These are phyloP conservation scores for Flaveria bidentis DNA, from an alignment of 129 eudicot genomes.

Conservation along the genomic window DNA sequence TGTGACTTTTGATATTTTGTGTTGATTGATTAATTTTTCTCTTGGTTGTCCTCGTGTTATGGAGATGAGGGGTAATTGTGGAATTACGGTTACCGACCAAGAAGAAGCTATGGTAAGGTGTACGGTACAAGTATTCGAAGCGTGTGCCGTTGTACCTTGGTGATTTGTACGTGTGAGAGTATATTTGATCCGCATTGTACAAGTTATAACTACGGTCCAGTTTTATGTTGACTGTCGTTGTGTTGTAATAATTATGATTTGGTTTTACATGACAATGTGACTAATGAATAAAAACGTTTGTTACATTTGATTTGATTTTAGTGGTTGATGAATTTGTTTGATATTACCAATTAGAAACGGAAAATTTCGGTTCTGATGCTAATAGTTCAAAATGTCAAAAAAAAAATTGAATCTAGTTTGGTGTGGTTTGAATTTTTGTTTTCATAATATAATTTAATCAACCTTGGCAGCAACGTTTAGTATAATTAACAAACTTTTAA, in stretches of 20 bases:
- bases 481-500: too few relatives aligned
- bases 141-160: conserved; percentile 24
- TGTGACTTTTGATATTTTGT: conserved; percentile 23
- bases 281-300: neutral
- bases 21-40: neutral
- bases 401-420: too few relatives aligned
- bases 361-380: too few relatives aligned
- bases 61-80: conserved; percentile 20
- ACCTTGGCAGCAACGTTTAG: too few relatives aligned
- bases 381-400: too few relatives aligned
- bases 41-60: neutral
- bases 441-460: too few relatives aligned
- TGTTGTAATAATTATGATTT: neutral
- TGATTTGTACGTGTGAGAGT: conserved; percentile 29
- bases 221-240: conserved; percentile 13
- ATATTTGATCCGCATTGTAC: conserved; percentile 28
- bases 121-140: conserved; percentile 28
- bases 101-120: conserved; percentile 12
- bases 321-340: neutral
- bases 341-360: neutral
- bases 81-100: conserved; percentile 22
- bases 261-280: neutral
- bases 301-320: neutral
- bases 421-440: too few relatives aligned
- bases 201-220: conserved; percentile 3